Evolutionary conservation across 2,329 filamentous ascomycete species (phyloP), one percentile per base, ranked within the genome.

Genomic region (Talaromyces sp.): DNA sequence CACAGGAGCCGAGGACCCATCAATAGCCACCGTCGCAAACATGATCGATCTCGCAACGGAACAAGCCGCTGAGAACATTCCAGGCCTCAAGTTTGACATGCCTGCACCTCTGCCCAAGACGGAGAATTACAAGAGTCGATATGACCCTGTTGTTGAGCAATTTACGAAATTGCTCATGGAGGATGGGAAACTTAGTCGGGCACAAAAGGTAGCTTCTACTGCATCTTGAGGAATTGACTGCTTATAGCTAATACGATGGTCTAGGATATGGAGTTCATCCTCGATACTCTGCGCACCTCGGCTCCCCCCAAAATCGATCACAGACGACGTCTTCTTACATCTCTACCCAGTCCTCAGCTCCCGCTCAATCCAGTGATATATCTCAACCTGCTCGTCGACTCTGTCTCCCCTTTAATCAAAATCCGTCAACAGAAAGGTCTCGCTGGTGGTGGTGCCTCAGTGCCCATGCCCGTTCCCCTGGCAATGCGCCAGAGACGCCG

Each of bases 361-460:
- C 93, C 95, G 2, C 87, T 97, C 36, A 91, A 97, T 78, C 95
- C 95, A 1, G 85, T 96, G 63, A 86, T 91, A 63, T 99, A 98
- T 81, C 88, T 99, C 58, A 92, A 90, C 13, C 85, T 96, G 36
- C 93, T 93, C 36, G 89, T 99, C 73, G 95, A 99, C 83, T 96
- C 92, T 10, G 90, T 99, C 27, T 92, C 93, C 1, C 95, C 95
- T 10, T 85, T 99, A 17, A 83, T 99, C 73, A 89, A 90, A 70
- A 89, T 99, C 74, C 87, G 88, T 63, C 85, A 86, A 67, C 86
- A 92, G 72, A 88, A 88, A 73, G 93, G 92, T 70, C 86, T 91
- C 40, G 91, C 90, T 0, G 94, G 94, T 79, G 95, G 95, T 82
- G 95, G 95, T 78, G 85, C 87, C 40, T 86, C 92, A 13, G 85